Evolutionary conservation across 129 eudicot genomes (phyloP).

Genomic region (Tagetes erecta): DNA sequence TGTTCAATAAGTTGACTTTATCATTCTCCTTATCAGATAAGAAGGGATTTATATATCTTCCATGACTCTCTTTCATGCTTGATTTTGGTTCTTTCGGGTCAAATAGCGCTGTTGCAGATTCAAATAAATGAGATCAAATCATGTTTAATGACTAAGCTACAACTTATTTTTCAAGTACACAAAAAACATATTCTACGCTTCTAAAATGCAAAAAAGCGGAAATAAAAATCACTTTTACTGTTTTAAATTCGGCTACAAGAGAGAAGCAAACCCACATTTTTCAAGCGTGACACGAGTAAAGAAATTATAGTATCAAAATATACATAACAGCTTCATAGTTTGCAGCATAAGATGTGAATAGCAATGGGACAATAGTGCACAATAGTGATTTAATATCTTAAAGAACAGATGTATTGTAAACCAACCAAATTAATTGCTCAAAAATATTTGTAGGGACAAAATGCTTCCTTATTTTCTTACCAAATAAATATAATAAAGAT

Average conservation of each 20-base stretch:
- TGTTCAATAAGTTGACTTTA: not conserved
- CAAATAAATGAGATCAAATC: conserved; percentile 7
- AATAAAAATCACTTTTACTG: not conserved
- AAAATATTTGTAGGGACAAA: not conserved
- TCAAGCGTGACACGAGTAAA: too few species aligned
- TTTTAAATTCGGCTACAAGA: not conserved
- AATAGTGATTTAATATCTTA: not conserved
- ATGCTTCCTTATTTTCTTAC: conserved; percentile 12
- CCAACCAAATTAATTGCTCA: not conserved
- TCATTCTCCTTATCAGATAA: conserved; percentile 36
- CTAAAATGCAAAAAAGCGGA: conserved; percentile 1
- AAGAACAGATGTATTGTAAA: conserved; percentile 11
- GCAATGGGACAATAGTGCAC: not conserved
- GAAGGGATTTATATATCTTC: conserved; percentile 28
- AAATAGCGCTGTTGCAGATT: conserved; percentile 10
- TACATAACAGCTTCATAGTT: not conserved
- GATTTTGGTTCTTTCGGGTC: conserved; percentile 15
- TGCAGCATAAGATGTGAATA: too few species aligned
- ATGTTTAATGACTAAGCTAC: conserved; percentile 8
- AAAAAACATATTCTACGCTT: conserved; percentile 17
- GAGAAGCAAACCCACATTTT: too few species aligned
- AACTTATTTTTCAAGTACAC: not conserved
- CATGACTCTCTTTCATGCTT: conserved; percentile 48
- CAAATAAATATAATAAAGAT: conserved; percentile 29
- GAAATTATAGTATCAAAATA: not conserved